Conservation (phyloP, 2,329 filamentous ascomycete genomes). For the Fulvia fulva region DNA sequence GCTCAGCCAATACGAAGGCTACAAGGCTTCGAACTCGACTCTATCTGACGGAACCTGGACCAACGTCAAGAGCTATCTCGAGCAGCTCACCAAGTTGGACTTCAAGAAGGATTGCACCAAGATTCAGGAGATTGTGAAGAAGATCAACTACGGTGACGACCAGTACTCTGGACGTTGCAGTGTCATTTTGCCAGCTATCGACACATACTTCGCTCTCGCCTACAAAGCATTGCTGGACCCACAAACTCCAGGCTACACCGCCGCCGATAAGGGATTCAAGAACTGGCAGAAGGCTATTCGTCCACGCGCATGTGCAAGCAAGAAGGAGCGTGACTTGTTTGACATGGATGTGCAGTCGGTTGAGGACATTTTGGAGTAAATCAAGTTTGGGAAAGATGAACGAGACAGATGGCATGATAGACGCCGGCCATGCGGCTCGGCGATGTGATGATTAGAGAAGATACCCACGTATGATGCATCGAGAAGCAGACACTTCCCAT, state of each 20-base stretch:
- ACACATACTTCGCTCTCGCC: constrained; percentile 1
- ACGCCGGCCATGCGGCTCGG: too few relatives aligned
- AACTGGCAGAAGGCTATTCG: constrained; percentile 1
- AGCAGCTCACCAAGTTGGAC: constrained; percentile 7
- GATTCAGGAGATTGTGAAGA: constrained; percentile 3
- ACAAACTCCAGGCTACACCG: constrained; percentile 3
- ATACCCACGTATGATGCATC: too few relatives aligned
- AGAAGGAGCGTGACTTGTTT: not conserved
- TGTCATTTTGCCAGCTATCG: constrained; percentile 6
- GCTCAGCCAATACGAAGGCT: constrained; percentile 3
- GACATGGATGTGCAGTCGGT: constrained; percentile 4
- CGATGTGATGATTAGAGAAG: too few relatives aligned
- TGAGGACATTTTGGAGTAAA: constrained; percentile 2
- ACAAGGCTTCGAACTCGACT: constrained; percentile 5
- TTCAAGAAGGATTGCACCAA: constrained; percentile 1
- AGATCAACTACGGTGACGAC: constrained; percentile 4
- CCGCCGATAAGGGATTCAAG: not conserved
- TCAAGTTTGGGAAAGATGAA: not conserved
- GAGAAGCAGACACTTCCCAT: too few relatives aligned
- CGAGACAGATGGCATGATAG: too few relatives aligned
- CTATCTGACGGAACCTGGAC: constrained; percentile 9
- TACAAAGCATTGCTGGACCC: not conserved
- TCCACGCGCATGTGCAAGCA: constrained; percentile 2
- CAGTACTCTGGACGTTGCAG: not conserved
- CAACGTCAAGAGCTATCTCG: constrained; percentile 3